These are phyloP conservation scores for Trichophyton mentagrophytes DNA, from an alignment of 2,329 filamentous ascomycete species.

Conservation along the genomic window DNA sequence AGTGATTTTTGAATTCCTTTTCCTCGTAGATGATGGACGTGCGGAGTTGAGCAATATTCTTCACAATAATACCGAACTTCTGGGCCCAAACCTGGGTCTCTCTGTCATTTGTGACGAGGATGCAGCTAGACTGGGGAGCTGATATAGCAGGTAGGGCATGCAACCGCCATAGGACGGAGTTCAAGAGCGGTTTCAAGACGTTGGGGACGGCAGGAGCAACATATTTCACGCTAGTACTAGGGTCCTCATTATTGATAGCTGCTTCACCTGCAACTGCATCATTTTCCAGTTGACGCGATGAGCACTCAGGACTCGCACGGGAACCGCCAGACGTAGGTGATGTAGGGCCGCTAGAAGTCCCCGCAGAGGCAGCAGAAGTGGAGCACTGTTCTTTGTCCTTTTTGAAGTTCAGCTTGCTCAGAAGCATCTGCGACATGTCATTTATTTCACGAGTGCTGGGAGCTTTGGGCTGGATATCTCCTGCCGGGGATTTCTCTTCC, in stretches of 20 bases:
- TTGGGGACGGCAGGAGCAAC: slow-evolving; percentile 28
- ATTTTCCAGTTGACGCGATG: slow-evolving; percentile 19
- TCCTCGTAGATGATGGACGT: slow-evolving; percentile 37
- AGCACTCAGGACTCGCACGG: slow-evolving; percentile 34
- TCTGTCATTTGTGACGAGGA: slow-evolving; percentile 35
- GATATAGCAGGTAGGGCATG: slow-evolving; percentile 24
- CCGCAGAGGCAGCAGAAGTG: slow-evolving; percentile 30
- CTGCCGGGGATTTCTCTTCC: background rate
- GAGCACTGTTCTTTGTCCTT: slow-evolving; percentile 29
- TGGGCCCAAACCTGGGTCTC: slow-evolving; percentile 34
- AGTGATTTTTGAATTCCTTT: slow-evolving; percentile 33
- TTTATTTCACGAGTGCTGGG: slow-evolving; percentile 17
- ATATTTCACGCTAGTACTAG: slow-evolving; percentile 23
- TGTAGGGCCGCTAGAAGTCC: slow-evolving; percentile 30
- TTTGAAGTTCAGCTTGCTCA: slow-evolving; percentile 37
- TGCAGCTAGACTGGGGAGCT: slow-evolving; percentile 26
- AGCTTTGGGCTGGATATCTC: background rate
- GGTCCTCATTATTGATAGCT: slow-evolving; percentile 18
- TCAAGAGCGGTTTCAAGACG: slow-evolving; percentile 32
- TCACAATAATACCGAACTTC: slow-evolving; percentile 36
- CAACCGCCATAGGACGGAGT: slow-evolving; percentile 34
- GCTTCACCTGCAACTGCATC: slow-evolving; percentile 17
- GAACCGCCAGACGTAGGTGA: slow-evolving; percentile 35
- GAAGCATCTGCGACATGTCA: slow-evolving; percentile 36
- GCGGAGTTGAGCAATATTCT: slow-evolving; percentile 37